Evolutionary conservation across 1,284 basidiomycete genomes (phyloP).

Genomic region (Marasmius oreades): DNA sequence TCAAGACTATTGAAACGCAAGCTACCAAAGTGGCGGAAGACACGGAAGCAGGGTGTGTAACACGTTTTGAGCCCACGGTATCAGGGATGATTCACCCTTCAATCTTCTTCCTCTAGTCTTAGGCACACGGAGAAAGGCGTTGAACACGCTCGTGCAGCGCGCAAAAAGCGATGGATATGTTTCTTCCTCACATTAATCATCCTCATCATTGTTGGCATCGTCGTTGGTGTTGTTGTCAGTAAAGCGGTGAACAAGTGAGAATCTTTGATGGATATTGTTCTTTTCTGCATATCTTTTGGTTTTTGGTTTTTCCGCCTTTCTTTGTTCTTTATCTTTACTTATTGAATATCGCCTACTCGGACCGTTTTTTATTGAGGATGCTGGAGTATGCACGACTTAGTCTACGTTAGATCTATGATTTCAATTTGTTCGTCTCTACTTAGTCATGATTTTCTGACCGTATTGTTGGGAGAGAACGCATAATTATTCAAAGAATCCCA

Average conservation of each 20-base stretch:
- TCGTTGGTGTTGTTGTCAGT: conserved; percentile 54
- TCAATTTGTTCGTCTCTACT: too few relatives aligned
- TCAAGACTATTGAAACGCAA: conserved; percentile 78
- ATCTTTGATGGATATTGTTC: too few relatives aligned
- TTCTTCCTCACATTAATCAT: conserved; percentile 69
- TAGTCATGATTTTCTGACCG: too few relatives aligned
- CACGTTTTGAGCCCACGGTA: background rate
- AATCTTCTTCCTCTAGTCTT: conserved; percentile 46
- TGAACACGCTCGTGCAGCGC: conserved; percentile 78
- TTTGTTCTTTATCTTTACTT: too few relatives aligned
- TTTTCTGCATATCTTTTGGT: too few relatives aligned
- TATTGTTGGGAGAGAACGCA: too few relatives aligned
- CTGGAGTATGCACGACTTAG: too few relatives aligned
- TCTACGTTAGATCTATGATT: too few relatives aligned
- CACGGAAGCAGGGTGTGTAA: conserved; percentile 75
- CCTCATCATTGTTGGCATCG: conserved; percentile 59
- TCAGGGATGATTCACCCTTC: conserved; percentile 13
- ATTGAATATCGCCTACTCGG: too few relatives aligned
- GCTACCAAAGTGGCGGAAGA: conserved; percentile 76
- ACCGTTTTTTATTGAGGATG: too few relatives aligned
- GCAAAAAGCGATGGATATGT: conserved; percentile 94
- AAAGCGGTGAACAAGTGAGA: conserved; percentile 32
- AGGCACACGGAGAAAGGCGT: conserved; percentile 85
- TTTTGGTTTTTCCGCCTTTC: too few relatives aligned
- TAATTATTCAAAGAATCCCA: too few relatives aligned